Percentiles rank a stretch among this genome's conserved stretches.
phyloP scores from a whole-genome alignment of 2,329 filamentous ascomycete species.

The Metarhizium anisopliae region DNA sequence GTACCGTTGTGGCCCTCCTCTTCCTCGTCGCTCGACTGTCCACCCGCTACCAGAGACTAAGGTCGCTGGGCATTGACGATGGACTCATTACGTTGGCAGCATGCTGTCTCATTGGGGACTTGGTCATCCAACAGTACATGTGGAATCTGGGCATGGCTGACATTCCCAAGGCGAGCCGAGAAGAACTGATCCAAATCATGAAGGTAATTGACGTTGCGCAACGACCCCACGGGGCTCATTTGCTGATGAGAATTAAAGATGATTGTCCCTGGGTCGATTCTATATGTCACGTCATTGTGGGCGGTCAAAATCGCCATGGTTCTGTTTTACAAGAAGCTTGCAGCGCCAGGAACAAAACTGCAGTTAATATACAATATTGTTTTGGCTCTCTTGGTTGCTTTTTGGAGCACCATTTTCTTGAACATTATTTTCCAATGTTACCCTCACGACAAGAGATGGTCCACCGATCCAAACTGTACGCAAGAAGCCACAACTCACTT shows the following conservation, averaged over 20 bases:
- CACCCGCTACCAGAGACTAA: not conserved
- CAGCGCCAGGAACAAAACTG: constrained; percentile 23
- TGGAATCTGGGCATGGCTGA: constrained; percentile 15
- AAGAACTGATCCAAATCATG: constrained; percentile 18
- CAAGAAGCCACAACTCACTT: not conserved
- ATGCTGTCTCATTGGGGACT: not conserved
- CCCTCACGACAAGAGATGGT: constrained; percentile 23
- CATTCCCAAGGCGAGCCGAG: constrained; percentile 11
- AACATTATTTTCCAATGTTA: constrained; percentile 30
- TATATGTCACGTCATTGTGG: constrained; percentile 32
- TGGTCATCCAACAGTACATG: not conserved
- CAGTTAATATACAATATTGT: constrained; percentile 28
- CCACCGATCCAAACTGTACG: constrained; percentile 15
- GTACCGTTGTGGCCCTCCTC: not conserved
- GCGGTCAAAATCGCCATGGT: constrained; percentile 31
- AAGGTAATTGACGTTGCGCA: not conserved
- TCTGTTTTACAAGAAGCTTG: constrained; percentile 31
- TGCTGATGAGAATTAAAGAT: constrained; percentile 15
- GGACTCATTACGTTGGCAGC: not conserved
- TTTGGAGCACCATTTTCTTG: constrained; percentile 26
- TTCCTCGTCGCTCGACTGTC: not conserved
- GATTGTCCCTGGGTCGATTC: constrained; percentile 29
- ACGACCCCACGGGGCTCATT: constrained; percentile 1
- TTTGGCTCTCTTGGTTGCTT: constrained; percentile 19
- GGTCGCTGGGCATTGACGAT: not conserved